Conservation (phyloP, 306 rosid species). For the Myrica gale region DNA sequence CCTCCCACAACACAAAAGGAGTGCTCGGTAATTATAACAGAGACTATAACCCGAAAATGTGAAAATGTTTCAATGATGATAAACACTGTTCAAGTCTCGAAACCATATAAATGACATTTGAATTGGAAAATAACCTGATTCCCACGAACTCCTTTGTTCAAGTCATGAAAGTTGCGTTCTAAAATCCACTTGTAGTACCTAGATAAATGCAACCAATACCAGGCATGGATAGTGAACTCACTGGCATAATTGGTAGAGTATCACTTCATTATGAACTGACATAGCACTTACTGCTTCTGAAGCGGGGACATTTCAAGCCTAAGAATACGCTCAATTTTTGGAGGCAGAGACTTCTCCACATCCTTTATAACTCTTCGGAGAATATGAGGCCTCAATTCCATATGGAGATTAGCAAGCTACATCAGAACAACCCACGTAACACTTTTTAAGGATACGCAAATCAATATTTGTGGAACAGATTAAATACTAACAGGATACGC, state of each 20-base stretch:
- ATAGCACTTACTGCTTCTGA: constrained; percentile 82
- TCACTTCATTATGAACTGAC: constrained; percentile 12
- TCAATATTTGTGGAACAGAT: neutral
- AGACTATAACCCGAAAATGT: neutral
- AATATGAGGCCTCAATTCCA: constrained; percentile 97
- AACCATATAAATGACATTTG: constrained; percentile 14
- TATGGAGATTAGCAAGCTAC: constrained; percentile 97
- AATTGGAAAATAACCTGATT: constrained; percentile 71
- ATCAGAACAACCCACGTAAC: constrained; percentile 14
- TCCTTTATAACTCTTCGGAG: constrained; percentile 98
- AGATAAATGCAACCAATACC: constrained; percentile 27
- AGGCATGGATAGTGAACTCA: constrained; percentile 25
- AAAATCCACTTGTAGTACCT: constrained; percentile 99
- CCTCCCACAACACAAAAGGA: neutral
- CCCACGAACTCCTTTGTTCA: constrained; percentile 99
- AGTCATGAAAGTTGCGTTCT: constrained; percentile 96
- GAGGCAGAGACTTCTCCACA: constrained; percentile 99
- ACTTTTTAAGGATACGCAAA: neutral
- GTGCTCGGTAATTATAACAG: neutral
- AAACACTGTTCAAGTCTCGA: neutral
- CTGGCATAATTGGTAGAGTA: constrained; percentile 2
- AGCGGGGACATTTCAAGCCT: constrained; percentile 99
- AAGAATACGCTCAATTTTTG: constrained; percentile 95
- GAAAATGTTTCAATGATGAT: neutral
- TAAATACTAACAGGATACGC: neutral